Conservation (phyloP, 2,329 filamentous ascomycete genomes). For the Aureobasidium sp. region DNA sequence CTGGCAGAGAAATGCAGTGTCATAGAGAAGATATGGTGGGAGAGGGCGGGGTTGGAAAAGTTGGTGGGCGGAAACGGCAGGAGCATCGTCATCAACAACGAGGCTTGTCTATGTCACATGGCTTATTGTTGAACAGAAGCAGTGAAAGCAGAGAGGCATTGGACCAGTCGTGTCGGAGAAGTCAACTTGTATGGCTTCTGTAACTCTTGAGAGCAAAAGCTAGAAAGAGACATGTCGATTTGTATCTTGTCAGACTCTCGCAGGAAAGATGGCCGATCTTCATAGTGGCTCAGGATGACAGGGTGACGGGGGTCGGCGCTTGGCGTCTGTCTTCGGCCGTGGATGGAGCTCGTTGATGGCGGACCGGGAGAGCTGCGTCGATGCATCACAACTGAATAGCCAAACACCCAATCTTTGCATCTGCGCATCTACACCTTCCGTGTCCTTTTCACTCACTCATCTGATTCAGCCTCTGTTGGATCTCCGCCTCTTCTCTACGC, state of each 20-base stretch:
- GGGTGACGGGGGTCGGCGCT: neutral
- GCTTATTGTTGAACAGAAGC: conserved; percentile 1
- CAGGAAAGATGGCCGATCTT: neutral
- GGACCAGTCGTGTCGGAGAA: neutral
- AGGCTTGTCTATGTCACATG: conserved; percentile 8
- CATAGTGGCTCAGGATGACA: neutral
- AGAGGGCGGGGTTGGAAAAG: conserved; percentile 10
- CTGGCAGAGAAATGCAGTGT: neutral
- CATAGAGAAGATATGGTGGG: neutral
- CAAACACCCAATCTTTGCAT: conserved; percentile 3
- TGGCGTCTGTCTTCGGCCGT: conserved; percentile 4
- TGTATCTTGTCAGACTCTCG: neutral
- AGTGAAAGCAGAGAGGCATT: neutral
- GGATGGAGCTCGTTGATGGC: neutral
- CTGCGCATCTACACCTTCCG: neutral
- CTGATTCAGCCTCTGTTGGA: neutral
- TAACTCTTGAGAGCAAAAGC: no score
- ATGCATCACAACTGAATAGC: neutral
- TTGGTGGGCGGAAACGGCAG: conserved; percentile 4
- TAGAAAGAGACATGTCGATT: neutral
- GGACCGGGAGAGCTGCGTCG: conserved; percentile 10
- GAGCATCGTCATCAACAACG: neutral
- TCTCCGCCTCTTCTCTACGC: conserved; percentile 21
- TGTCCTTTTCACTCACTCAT: neutral
- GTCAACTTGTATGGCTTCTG: no score